phyloP scores from a whole-genome alignment of 768 basidiomycete genomes.

The Termitomyces sp. region DNA sequence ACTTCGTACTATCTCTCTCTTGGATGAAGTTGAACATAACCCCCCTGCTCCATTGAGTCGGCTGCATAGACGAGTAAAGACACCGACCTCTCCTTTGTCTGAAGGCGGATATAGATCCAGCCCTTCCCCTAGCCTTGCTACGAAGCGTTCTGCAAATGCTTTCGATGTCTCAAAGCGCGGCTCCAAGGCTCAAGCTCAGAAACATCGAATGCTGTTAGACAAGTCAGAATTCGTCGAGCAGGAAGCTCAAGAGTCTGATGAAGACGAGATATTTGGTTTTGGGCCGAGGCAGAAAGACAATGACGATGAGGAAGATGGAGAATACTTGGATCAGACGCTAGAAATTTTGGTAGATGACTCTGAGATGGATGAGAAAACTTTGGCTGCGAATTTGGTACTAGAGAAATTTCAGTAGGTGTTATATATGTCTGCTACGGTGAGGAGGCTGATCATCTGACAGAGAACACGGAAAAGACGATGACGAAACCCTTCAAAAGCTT shows the following conservation, averaged over 20 bases:
- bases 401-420: slow-evolving; percentile 68
- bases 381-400: slow-evolving; percentile 55
- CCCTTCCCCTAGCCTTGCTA: slow-evolving; percentile 20
- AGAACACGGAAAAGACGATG: slow-evolving; percentile 65
- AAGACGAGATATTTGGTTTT: slow-evolving; percentile 70
- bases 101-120: slow-evolving; percentile 13
- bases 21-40: slow-evolving; percentile 25
- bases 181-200: slow-evolving; percentile 21
- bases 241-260: slow-evolving; percentile 82
- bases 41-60: slow-evolving; percentile 31
- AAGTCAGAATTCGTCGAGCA: slow-evolving; percentile 64
- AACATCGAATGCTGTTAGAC: slow-evolving; percentile 30
- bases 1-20: slow-evolving; percentile 38
- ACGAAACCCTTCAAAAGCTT: slow-evolving; percentile 57
- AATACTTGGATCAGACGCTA: slow-evolving; percentile 57
- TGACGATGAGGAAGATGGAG: slow-evolving; percentile 65
- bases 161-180: slow-evolving; percentile 43
- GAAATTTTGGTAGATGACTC: slow-evolving; percentile 69
- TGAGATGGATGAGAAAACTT: slow-evolving; percentile 59
- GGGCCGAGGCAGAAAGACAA: slow-evolving; percentile 40
- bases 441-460: slow-evolving; percentile 31
- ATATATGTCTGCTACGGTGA: background rate
- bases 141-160: slow-evolving; percentile 37
- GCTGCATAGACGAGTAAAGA: slow-evolving; percentile 26
- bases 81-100: slow-evolving; percentile 20